Evolutionary conservation across 1,284 basidiomycete genomes (phyloP), one percentile per base, ranked within the genome.

Genomic region (Neolentinus lepideus): DNA sequence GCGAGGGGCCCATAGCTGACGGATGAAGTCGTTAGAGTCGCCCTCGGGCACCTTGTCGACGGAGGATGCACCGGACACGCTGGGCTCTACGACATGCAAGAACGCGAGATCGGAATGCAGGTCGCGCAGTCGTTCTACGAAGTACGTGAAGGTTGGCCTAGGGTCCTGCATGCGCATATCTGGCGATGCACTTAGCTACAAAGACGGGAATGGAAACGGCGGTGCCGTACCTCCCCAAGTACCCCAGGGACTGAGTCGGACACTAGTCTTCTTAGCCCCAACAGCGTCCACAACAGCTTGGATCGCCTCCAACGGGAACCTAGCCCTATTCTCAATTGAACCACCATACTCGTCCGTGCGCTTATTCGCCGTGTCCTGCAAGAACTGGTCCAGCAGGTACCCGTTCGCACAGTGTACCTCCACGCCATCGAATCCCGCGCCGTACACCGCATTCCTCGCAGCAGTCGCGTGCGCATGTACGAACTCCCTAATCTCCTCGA

Each of bases 81-180:
- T 62, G 0, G 71, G 67, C 61, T 79, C 75, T 38, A 77, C 67
- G 33, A 72, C 66, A 64, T 82, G 80, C 21, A 86, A 59, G 63
- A 84, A 87, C 0, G 80, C 80, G 9, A 86, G 66, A 24, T 74
- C 62, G n/a, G 79, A 76, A 60, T 72, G 70, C 6, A 66, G 61
- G 47, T 70, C 53, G 53, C 66, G 67, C 24, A 80, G 61, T 16
- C 70, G 62, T 2, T 62, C 59, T 0, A 71, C 66, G 2, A 80
- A 58, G 54, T 75, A 69, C 2, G 65, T 58, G 67, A 74, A 80
- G 0, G 70, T 72, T 0, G 76, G 75, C 47, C 72, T 61, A 0
- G 80, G 83, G 54, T 82, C 73, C 10, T 66, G 58, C 73, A 77
- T 75, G 26, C 70, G 61, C 77, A 79, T 77, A 26, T 64, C 74